These are phyloP conservation scores for Salix purpurea DNA, from an alignment of 345 rosid genomes.

Conservation along the genomic window DNA sequence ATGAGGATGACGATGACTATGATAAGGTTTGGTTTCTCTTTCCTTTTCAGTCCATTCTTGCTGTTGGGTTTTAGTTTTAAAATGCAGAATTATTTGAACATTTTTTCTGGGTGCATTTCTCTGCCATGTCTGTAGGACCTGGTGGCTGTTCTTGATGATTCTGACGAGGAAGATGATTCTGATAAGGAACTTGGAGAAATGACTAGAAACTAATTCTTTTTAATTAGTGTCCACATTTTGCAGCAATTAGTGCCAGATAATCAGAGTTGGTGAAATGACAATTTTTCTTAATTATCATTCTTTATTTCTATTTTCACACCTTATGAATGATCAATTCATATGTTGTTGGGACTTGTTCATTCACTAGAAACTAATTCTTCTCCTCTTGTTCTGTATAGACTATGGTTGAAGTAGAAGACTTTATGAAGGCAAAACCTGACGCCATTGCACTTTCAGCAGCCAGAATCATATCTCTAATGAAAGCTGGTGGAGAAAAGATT, in stretches of 20 bases:
- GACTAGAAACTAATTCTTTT: too few species aligned
- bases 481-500: too few species aligned
- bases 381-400: too few species aligned
- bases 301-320: too few species aligned
- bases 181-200: slow-evolving; percentile 55
- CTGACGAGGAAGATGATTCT: slow-evolving; percentile 46
- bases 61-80: slow-evolving; percentile 9
- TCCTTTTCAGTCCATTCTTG: slow-evolving; percentile 6
- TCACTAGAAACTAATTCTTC: too few species aligned
- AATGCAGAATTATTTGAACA: slow-evolving; percentile 5
- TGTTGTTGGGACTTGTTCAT: too few species aligned
- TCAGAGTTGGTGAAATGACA: not conserved
- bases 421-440: too few species aligned
- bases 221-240: not conserved
- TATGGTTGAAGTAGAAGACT: too few species aligned
- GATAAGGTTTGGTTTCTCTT: slow-evolving; percentile 29
- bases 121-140: slow-evolving; percentile 50
- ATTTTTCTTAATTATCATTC: too few species aligned
- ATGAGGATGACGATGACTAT: slow-evolving; percentile 25
- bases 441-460: too few species aligned
- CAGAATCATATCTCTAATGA: too few species aligned
- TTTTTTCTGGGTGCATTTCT: not conserved
- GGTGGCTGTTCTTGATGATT: slow-evolving; percentile 59
- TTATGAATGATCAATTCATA: too few species aligned
- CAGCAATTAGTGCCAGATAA: not conserved